phyloP scores from a whole-genome alignment of 768 basidiomycete genomes.

The Mycena crocata region DNA sequence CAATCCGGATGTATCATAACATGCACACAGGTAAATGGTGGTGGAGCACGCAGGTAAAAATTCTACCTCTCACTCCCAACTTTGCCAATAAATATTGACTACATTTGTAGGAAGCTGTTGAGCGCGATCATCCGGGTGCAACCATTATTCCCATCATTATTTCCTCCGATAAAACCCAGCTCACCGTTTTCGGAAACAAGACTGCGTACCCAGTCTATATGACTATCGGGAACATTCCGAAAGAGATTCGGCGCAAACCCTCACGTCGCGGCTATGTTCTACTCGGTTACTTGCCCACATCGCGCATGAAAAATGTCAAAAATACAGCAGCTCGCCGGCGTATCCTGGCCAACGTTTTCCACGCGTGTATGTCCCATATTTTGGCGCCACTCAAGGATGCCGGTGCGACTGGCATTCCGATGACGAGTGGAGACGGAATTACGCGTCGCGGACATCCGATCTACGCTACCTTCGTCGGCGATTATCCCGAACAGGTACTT shows the following conservation, averaged over 20 bases:
- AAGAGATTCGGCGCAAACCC: neutral
- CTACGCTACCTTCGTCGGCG: slow-evolving; percentile 26
- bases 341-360: neutral
- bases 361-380: neutral
- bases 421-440: slow-evolving; percentile 39
- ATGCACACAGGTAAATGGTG: slow-evolving; percentile 51
- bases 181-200: neutral
- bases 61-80: too few relatives aligned
- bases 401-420: slow-evolving; percentile 26
- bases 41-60: slow-evolving; percentile 49
- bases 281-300: neutral
- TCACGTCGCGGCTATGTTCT: neutral
- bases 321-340: neutral
- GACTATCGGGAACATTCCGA: neutral
- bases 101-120: neutral
- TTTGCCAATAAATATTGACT: neutral
- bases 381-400: neutral
- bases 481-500: slow-evolving; percentile 37
- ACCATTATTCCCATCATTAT: neutral
- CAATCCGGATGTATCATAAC: slow-evolving; percentile 39
- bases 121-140: neutral
- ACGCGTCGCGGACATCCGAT: slow-evolving; percentile 9
- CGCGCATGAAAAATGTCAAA: neutral
- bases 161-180: neutral
- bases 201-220: neutral